phyloP scores from a whole-genome alignment of 352 stramenopile genomes.

The Globisporangium carolinianum region DNA sequence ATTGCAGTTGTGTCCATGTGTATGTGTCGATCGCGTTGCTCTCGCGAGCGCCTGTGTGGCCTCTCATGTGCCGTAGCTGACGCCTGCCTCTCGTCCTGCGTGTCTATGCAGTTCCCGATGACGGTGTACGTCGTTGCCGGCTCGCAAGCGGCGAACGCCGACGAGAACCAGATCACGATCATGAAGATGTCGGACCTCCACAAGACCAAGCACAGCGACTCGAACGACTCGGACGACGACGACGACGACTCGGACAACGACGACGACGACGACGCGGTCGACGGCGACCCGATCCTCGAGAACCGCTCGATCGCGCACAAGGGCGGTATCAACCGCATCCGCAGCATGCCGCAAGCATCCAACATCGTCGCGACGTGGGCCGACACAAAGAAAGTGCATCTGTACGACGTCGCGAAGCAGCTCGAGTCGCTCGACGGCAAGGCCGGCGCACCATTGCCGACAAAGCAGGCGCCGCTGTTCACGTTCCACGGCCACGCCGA shows the following conservation, averaged over 20 bases:
- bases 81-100: not conserved
- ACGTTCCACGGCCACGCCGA: conserved; percentile 93
- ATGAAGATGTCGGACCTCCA: conserved; percentile 97
- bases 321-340: conserved; percentile 94
- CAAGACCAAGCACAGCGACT: conserved; percentile 85
- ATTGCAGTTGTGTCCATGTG: not conserved
- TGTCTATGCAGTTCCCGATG: conserved; percentile 86
- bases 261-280: conserved; percentile 88
- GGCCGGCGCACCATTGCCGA: conserved; percentile 33
- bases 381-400: conserved; percentile 92
- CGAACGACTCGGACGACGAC: conserved; percentile 53
- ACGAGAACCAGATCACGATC: conserved; percentile 97
- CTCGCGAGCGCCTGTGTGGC: not conserved
- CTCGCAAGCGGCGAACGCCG: conserved; percentile 90
- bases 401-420: conserved; percentile 94
- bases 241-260: conserved; percentile 75
- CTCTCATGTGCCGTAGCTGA: not conserved
- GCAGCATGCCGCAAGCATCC: conserved; percentile 92
- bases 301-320: conserved; percentile 93
- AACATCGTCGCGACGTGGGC: conserved; percentile 97
- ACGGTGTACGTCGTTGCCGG: conserved; percentile 94
- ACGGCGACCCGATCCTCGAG: conserved; percentile 95
- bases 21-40: not conserved
- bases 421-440: conserved; percentile 86
- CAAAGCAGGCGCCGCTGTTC: conserved; percentile 78